Percentiles rank a stretch among this genome's conserved stretches.
These are phyloP conservation scores for Vickermania ingenoplastis DNA, from an alignment of 208 protist genomes.

Conservation along the genomic window DNA sequence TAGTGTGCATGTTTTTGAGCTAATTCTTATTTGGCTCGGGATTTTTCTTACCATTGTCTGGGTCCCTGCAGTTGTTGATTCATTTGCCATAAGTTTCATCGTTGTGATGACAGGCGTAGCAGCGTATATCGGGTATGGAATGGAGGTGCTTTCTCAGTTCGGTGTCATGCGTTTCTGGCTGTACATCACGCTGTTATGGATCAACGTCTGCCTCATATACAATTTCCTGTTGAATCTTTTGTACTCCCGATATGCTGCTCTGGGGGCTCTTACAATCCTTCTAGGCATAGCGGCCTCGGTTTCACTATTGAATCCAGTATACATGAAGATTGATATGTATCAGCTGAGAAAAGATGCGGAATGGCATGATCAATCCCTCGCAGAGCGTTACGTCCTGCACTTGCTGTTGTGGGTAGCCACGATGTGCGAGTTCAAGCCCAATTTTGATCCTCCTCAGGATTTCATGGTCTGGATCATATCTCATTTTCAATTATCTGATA, in stretches of 20 bases:
- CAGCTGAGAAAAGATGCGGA: background rate
- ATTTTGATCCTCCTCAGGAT: background rate
- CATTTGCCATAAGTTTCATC: constrained; percentile 61
- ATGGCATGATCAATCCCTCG: background rate
- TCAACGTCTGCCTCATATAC: constrained; percentile 32
- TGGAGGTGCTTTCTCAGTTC: constrained; percentile 22
- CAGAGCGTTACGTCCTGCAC: background rate
- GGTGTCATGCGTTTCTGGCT: constrained; percentile 29
- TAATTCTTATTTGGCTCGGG: constrained; percentile 74
- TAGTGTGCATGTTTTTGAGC: constrained; percentile 83
- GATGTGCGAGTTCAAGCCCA: background rate
- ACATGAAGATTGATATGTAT: background rate
- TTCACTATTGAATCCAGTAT: background rate
- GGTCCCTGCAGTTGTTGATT: constrained; percentile 75
- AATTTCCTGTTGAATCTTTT: constrained; percentile 8
- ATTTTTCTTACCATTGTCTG: constrained; percentile 69
- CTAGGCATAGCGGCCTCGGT: background rate
- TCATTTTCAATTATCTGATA: constrained; percentile 33
- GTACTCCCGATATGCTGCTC: background rate
- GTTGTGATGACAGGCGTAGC: constrained; percentile 31
- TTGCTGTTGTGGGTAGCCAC: background rate
- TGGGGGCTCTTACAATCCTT: background rate
- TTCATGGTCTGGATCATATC: background rate
- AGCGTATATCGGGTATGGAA: constrained; percentile 26
- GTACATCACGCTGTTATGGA: constrained; percentile 56